Evolutionary conservation across 345 rosid genomes (phyloP).

Genomic region (Heritiera fomes): DNA sequence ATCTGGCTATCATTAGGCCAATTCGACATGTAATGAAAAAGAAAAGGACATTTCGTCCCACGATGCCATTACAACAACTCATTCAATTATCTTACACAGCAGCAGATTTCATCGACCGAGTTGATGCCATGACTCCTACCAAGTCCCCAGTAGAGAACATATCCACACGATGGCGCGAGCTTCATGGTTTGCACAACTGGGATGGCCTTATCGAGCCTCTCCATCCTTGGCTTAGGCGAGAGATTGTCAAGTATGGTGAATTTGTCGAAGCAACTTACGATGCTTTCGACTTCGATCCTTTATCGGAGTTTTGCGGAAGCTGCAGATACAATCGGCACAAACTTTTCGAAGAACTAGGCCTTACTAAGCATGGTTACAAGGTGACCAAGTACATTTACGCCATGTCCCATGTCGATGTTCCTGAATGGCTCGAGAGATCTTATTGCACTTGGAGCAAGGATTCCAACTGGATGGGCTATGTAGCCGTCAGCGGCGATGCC

Average conservation of each 20-base stretch:
- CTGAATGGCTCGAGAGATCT: slow-evolving; percentile 52
- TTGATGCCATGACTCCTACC: slow-evolving; percentile 61
- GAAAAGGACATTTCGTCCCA: slow-evolving; percentile 32
- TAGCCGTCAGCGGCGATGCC: slow-evolving; percentile 50
- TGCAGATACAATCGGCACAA: slow-evolving; percentile 53
- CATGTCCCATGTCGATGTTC: slow-evolving; percentile 65
- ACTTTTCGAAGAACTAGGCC: slow-evolving; percentile 51
- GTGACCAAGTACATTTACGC: slow-evolving; percentile 57
- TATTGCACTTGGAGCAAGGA: slow-evolving; percentile 66
- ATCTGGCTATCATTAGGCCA: slow-evolving; percentile 17
- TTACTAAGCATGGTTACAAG: slow-evolving; percentile 52
- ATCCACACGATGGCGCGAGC: slow-evolving; percentile 47
- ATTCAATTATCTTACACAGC: slow-evolving; percentile 47
- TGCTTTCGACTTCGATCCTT: slow-evolving; percentile 62
- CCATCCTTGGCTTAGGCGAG: slow-evolving; percentile 56
- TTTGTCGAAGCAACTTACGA: slow-evolving; percentile 57
- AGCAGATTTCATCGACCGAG: slow-evolving; percentile 51
- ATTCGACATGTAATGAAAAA: slow-evolving; percentile 22
- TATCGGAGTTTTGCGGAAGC: slow-evolving; percentile 64
- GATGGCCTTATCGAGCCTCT: slow-evolving; percentile 54
- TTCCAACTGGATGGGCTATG: slow-evolving; percentile 74
- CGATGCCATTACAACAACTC: slow-evolving; percentile 42
- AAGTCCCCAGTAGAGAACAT: slow-evolving; percentile 53
- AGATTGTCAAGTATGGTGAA: slow-evolving; percentile 60
- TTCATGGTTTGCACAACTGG: slow-evolving; percentile 53